Conservation (phyloP, 768 basidiomycete genomes). For the Wakefieldia striispora region DNA sequence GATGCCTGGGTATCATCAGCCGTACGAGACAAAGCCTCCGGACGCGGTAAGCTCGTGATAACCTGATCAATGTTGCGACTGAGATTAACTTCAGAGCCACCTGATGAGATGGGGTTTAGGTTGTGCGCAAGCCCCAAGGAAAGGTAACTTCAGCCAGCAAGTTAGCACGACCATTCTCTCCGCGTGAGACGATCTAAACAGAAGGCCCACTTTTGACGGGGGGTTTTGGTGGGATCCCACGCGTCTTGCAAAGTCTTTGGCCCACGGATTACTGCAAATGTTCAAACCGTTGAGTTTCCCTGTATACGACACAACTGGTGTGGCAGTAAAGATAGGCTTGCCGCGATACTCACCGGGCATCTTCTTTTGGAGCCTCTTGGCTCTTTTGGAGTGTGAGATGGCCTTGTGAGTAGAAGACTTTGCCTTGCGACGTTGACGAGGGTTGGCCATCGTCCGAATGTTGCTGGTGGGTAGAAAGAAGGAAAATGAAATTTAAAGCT, state of each 20-base stretch:
- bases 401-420: conserved; percentile 74
- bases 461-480: too few species aligned
- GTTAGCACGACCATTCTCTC: not conserved
- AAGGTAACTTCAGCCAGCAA: conserved; percentile 54
- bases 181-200: not conserved
- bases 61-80: not conserved
- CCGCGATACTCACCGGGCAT: conserved; percentile 56
- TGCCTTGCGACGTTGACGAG: conserved; percentile 85
- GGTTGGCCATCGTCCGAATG: conserved; percentile 73
- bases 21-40: not conserved
- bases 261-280: conserved; percentile 65
- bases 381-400: conserved; percentile 70
- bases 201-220: conserved; percentile 83
- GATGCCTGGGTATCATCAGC: not conserved
- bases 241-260: conserved; percentile 78
- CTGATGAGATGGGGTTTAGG: conserved; percentile 65
- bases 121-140: conserved; percentile 70
- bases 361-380: conserved; percentile 76
- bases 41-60: not conserved
- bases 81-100: conserved; percentile 56
- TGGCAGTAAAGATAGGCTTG: not conserved
- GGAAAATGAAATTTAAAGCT: conserved; percentile 7
- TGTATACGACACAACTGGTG: not conserved
- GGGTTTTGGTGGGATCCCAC: conserved; percentile 87
- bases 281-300: conserved; percentile 4